These are phyloP conservation scores for Gastrodia elata DNA, from an alignment of 106 monocot species.

Conservation along the genomic window DNA sequence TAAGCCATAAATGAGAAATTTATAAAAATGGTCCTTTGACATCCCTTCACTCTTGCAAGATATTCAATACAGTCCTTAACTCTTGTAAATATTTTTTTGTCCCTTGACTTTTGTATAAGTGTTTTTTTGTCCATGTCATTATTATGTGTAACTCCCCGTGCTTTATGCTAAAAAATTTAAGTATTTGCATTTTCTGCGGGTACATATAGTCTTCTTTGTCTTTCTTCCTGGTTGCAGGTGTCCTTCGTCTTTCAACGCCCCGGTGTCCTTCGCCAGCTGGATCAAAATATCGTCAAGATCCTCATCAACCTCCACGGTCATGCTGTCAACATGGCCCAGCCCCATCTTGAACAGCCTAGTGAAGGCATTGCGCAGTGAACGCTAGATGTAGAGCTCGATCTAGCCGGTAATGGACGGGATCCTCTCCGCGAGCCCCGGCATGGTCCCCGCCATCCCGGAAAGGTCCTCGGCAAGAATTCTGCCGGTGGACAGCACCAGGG, in stretches of 20 bases:
- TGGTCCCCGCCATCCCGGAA: constrained; percentile 10
- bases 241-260: no score
- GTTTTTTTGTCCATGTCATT: no score
- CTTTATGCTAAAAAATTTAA: no score
- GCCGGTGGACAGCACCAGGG: constrained; percentile 27
- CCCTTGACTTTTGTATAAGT: no score
- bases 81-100: no score
- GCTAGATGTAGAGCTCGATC: constrained; percentile 40
- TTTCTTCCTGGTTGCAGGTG: constrained; percentile 46
- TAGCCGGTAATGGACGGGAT: background rate
- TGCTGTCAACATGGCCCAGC: constrained; percentile 26
- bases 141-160: no score
- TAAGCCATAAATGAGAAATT: no score
- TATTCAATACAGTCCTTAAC: no score
- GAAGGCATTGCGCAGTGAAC: constrained; percentile 46
- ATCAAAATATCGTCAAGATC: constrained; percentile 33
- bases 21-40: no score
- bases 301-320: constrained; percentile 49
- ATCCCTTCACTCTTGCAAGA: no score
- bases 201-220: no score
- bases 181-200: no score
- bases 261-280: constrained; percentile 57
- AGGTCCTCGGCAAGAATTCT: constrained; percentile 36
- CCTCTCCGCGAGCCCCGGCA: constrained; percentile 8
- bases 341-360: constrained; percentile 63